Percentiles rank a stretch among this genome's conserved stretches.
Conservation (phyloP, 106 monocot species). For the Alisma plantagoaquatica region DNA sequence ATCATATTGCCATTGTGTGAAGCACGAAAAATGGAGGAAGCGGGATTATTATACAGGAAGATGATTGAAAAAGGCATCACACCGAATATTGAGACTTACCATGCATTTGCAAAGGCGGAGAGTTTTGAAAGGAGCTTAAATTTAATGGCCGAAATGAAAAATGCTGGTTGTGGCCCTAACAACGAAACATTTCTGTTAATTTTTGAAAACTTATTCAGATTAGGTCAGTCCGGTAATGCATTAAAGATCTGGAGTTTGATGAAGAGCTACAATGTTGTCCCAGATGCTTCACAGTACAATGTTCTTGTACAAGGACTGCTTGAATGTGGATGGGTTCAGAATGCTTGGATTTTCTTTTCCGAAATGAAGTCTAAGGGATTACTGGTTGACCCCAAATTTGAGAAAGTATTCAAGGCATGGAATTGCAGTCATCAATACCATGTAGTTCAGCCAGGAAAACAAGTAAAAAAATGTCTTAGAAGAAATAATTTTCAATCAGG, state of each 20-base stretch:
- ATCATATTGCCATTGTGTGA: slow-evolving; percentile 80
- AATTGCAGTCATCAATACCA: neutral
- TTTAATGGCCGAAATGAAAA: slow-evolving; percentile 53
- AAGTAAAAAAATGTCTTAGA: neutral
- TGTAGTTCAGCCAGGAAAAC: neutral
- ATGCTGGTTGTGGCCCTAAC: slow-evolving; percentile 32
- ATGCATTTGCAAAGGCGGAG: slow-evolving; percentile 56
- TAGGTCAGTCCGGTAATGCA: slow-evolving; percentile 43
- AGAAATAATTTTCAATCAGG: slow-evolving; percentile 1
- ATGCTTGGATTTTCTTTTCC: slow-evolving; percentile 55
- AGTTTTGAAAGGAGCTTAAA: slow-evolving; percentile 34
- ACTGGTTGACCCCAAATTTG: slow-evolving; percentile 46
- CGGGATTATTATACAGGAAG: slow-evolving; percentile 33
- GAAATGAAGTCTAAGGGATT: slow-evolving; percentile 80
- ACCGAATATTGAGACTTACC: slow-evolving; percentile 56
- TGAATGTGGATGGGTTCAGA: slow-evolving; percentile 47
- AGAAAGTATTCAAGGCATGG: slow-evolving; percentile 33
- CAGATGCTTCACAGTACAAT: slow-evolving; percentile 37
- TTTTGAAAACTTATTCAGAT: slow-evolving; percentile 44
- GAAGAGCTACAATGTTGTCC: slow-evolving; percentile 30
- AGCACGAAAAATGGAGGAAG: slow-evolving; percentile 55
- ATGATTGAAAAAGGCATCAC: slow-evolving; percentile 44
- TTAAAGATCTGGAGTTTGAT: slow-evolving; percentile 70
- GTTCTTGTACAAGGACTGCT: slow-evolving; percentile 49
- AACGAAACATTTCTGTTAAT: slow-evolving; percentile 45